Percentiles rank a stretch among this genome's conserved stretches.
Conservation (phyloP, 805 yeast genomes). For the Metschnikowia reukaufii region DNA sequence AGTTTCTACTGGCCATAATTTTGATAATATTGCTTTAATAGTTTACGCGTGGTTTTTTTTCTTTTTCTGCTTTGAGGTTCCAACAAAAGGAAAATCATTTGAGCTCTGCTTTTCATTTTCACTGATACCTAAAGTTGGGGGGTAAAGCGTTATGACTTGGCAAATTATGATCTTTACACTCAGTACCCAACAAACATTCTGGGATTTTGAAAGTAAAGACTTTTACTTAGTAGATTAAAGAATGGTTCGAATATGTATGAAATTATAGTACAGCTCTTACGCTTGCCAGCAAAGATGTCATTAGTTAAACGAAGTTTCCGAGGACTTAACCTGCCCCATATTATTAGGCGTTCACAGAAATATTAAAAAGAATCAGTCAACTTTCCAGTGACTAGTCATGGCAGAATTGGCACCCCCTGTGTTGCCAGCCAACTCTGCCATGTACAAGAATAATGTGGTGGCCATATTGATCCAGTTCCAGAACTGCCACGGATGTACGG, state of each 20-base stretch:
- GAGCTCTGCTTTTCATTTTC: slow-evolving; percentile 20
- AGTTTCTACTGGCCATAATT: slow-evolving; percentile 7
- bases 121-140: slow-evolving; percentile 36
- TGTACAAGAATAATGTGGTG: slow-evolving; percentile 74
- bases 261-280: slow-evolving; percentile 8
- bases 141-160: slow-evolving; percentile 35
- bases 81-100: slow-evolving; percentile 33
- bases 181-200: slow-evolving; percentile 34
- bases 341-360: not conserved
- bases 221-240: not conserved
- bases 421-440: slow-evolving; percentile 64
- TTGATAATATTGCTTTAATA: slow-evolving; percentile 13
- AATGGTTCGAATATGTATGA: not conserved
- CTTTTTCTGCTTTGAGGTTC: slow-evolving; percentile 30
- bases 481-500: slow-evolving; percentile 81
- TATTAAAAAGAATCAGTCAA: slow-evolving; percentile 25
- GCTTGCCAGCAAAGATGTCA: slow-evolving; percentile 1
- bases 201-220: slow-evolving; percentile 45
- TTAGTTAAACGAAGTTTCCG: slow-evolving; percentile 1
- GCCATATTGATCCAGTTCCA: slow-evolving; percentile 97
- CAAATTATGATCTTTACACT: slow-evolving; percentile 34
- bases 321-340: not conserved
- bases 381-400: slow-evolving; percentile 46
- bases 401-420: slow-evolving; percentile 30
- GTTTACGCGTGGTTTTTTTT: slow-evolving; percentile 1